phyloP scores from a whole-genome alignment of 495 filamentous ascomycete species.

The Poronia punctata region DNA sequence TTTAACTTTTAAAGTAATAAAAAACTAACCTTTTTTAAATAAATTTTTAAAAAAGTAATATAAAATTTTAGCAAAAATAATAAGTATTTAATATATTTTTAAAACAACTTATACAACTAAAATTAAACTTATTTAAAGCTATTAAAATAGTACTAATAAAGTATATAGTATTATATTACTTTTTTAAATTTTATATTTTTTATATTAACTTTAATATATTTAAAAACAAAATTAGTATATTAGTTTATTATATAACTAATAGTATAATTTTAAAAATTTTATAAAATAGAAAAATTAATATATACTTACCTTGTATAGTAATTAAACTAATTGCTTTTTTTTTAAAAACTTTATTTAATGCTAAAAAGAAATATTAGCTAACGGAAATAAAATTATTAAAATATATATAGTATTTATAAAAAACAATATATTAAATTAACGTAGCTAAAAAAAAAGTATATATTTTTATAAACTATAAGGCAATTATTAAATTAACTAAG shows the following conservation, averaged over 20 bases:
- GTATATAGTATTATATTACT: constrained; percentile 2
- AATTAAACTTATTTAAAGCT: constrained; percentile 4
- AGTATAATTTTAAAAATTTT: constrained; percentile 1
- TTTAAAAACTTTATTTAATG: not conserved
- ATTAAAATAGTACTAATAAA: not conserved
- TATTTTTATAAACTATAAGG: not conserved
- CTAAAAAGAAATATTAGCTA: constrained; percentile 1
- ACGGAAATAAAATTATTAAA: not conserved
- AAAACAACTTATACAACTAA: not conserved
- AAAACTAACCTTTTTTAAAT: not conserved
- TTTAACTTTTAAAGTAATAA: not conserved
- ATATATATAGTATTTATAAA: not conserved
- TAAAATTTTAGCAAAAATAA: not conserved
- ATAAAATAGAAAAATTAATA: not conserved
- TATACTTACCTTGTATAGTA: not conserved
- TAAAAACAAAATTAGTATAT: not conserved
- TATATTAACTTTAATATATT: constrained; percentile 3
- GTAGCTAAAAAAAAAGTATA: not conserved
- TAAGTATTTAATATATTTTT: not conserved
- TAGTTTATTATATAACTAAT: constrained; percentile 3
- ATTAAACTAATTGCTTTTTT: constrained; percentile 1
- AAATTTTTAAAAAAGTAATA: not conserved
- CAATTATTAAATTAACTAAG: not conserved
- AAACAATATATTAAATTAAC: not conserved
- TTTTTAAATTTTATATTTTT: not conserved